Base-by-base conservation (phyloP, 2,329 filamentous ascomycete species). In the Colletotrichum nymphaeae region DNA sequence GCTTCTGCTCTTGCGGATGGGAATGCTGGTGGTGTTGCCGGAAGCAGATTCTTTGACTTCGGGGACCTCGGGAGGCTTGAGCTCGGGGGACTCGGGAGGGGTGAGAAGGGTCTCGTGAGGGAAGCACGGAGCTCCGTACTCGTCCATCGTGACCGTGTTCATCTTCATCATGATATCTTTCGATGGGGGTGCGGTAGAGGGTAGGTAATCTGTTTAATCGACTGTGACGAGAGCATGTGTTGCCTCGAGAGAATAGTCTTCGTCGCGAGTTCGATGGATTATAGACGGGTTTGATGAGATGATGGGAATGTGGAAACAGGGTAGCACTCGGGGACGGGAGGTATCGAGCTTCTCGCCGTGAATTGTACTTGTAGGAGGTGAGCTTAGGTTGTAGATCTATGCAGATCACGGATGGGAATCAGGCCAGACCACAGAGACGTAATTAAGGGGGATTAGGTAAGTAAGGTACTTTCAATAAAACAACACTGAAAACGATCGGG, bases 121-220 rank as follows among this genome's bases (percentile, higher is more conserved):
- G 62, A 73, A 73, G 67, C 71, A 73, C 26, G 71, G 71, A 12
- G 71, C 71, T 19, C 64, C 71, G 26, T 56, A 70, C 11, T 70
- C 71, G 22, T 73, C 52, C 35, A 73, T 11, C 0, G 60, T 62
- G 24, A 73, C 60, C 3, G 71, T 71, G 2, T 67, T 42, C 71
- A 73, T 73, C 24, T 56, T 69, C 49, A 49, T 49, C 42, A 35
- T 55, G 62, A 35, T 55, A 64, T 59, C 32, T 63, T 59, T 19
- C 14, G 22, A 12, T 37, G 49, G 2, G 42, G 12, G 5, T 28
- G 14, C 12, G 55, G 24, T 5, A 28, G 1, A 7, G 7, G 42
- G 5, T 72, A 16, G 32, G 6, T 32, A 0, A 32, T 42, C 6
- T 30, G 14, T 26, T 11, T 24, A 65, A 30, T 65, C 52, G 63